Conservation (phyloP, 2,329 filamentous ascomycete genomes). For the Boeremia lycopersici region DNA sequence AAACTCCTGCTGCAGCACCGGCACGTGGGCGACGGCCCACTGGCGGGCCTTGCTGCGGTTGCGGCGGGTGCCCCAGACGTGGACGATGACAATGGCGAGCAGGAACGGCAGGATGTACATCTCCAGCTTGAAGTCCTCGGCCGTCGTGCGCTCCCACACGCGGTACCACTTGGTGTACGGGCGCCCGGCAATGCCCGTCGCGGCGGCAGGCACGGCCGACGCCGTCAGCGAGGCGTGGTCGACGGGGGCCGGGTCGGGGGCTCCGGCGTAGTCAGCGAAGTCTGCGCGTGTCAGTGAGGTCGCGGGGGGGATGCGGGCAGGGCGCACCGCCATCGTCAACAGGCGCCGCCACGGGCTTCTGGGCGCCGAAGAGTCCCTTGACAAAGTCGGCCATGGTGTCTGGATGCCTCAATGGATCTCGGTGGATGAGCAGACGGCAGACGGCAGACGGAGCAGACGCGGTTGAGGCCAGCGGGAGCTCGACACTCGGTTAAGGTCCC, state of each 20-base stretch:
- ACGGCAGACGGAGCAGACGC: slow-evolving; percentile 1
- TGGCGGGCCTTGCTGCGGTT: slow-evolving; percentile 81
- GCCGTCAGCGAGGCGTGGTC: slow-evolving; percentile 53
- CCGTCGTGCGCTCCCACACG: slow-evolving; percentile 85
- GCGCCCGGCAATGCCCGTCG: slow-evolving; percentile 52
- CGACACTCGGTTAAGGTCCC: slow-evolving; percentile 24
- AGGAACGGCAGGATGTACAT: slow-evolving; percentile 80
- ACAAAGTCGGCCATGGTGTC: slow-evolving; percentile 59
- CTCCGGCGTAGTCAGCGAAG: slow-evolving; percentile 91
- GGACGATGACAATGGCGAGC: slow-evolving; percentile 74
- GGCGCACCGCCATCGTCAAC: slow-evolving; percentile 73
- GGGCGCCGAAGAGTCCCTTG: slow-evolving; percentile 72
- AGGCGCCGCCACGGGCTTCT: slow-evolving; percentile 63
- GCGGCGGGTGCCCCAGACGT: slow-evolving; percentile 77
- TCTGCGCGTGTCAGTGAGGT: slow-evolving; percentile 60
- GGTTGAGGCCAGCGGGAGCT: slow-evolving; percentile 23
- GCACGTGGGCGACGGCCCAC: slow-evolving; percentile 79
- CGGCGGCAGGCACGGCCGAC: slow-evolving; percentile 34
- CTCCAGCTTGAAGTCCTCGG: slow-evolving; percentile 86
- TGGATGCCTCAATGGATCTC: slow-evolving; percentile 14
- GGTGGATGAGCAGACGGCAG: too few species aligned
- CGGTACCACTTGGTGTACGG: slow-evolving; percentile 97
- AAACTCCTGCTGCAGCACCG: slow-evolving; percentile 79
- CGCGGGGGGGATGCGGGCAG: slow-evolving; percentile 9
- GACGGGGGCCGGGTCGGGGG: slow-evolving; percentile 67